Percentiles rank a stretch among this genome's conserved stretches.
Evolutionary conservation across 2,329 filamentous ascomycete species (phyloP).

Genomic region (Colletotrichum scovillei): DNA sequence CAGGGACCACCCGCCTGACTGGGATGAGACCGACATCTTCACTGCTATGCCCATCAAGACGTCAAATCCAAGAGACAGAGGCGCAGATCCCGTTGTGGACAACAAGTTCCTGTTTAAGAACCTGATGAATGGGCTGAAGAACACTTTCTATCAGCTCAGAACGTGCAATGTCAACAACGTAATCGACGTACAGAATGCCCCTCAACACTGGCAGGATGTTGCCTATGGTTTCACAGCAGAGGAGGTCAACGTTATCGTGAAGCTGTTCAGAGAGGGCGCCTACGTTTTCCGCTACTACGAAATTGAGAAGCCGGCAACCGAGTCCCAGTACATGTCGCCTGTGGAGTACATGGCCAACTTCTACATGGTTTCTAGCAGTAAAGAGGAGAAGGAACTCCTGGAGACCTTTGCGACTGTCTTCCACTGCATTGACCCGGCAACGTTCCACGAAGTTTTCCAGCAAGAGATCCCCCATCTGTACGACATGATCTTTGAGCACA

Average conservation of each 20-base stretch:
- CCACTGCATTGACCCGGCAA: constrained; percentile 97
- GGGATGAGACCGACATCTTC: constrained; percentile 99
- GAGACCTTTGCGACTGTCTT: constrained; percentile 99
- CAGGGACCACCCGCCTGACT: constrained; percentile 83
- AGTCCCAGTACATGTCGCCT: constrained; percentile 81
- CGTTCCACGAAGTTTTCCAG: constrained; percentile 98
- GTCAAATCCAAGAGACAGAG: constrained; percentile 88
- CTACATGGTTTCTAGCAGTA: constrained; percentile 92
- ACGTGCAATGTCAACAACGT: constrained; percentile 80
- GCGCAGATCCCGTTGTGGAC: constrained; percentile 89
- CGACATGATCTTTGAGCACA: constrained; percentile 97
- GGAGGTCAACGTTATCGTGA: constrained; percentile 95
- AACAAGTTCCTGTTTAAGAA: constrained; percentile 99
- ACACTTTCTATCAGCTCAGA: constrained; percentile 94
- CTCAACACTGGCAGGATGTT: constrained; percentile 93
- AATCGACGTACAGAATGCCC: constrained; percentile 82
- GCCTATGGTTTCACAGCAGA: constrained; percentile 97
- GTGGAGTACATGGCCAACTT: constrained; percentile 95
- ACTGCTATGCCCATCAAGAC: constrained; percentile 96
- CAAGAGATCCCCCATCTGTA: constrained; percentile 97
- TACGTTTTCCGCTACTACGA: constrained; percentile 98
- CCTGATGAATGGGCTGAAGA: constrained; percentile 93
- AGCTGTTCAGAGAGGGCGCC: constrained; percentile 95
- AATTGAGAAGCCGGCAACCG: constrained; percentile 80
- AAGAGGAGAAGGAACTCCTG: constrained; percentile 96